phyloP scores from a whole-genome alignment of 1,284 basidiomycete species.

The Neolentinus lepideus region DNA sequence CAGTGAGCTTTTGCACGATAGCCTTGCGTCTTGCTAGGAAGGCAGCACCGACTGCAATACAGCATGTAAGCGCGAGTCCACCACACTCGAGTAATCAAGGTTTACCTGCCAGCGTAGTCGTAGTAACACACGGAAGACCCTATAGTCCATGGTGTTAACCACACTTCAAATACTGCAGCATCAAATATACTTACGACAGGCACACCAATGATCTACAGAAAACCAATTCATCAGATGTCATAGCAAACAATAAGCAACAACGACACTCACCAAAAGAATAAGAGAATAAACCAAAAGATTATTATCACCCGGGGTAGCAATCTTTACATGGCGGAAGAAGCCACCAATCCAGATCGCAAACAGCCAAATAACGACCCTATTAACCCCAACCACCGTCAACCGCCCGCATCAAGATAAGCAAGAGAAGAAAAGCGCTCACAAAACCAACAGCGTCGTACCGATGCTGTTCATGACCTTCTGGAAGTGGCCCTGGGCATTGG shows the following conservation, averaged over 20 bases:
- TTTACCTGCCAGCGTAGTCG: constrained; percentile 35
- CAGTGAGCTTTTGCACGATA: constrained; percentile 56
- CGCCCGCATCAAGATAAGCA: not conserved
- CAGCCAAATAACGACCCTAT: constrained; percentile 37
- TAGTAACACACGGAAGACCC: constrained; percentile 35
- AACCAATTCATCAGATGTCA: not conserved
- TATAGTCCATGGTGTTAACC: not conserved
- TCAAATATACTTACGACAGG: constrained; percentile 25
- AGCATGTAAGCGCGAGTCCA: not conserved
- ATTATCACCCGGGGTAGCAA: constrained; percentile 39
- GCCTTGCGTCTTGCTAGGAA: constrained; percentile 46
- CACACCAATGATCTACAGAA: constrained; percentile 35
- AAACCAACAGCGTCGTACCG: constrained; percentile 37
- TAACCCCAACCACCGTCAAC: not conserved
- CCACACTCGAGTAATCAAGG: not conserved
- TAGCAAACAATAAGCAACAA: not conserved
- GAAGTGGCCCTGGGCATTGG: constrained; percentile 37
- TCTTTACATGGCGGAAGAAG: constrained; percentile 37
- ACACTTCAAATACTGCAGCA: not conserved
- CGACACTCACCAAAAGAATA: constrained; percentile 25
- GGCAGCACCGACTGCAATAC: constrained; percentile 42
- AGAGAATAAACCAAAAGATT: constrained; percentile 41
- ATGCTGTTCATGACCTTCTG: constrained; percentile 41
- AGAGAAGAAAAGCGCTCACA: constrained; percentile 15
- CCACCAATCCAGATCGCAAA: constrained; percentile 38